phyloP scores from a whole-genome alignment of 2,329 filamentous ascomycete genomes.

The Emydomyces testavorans region DNA sequence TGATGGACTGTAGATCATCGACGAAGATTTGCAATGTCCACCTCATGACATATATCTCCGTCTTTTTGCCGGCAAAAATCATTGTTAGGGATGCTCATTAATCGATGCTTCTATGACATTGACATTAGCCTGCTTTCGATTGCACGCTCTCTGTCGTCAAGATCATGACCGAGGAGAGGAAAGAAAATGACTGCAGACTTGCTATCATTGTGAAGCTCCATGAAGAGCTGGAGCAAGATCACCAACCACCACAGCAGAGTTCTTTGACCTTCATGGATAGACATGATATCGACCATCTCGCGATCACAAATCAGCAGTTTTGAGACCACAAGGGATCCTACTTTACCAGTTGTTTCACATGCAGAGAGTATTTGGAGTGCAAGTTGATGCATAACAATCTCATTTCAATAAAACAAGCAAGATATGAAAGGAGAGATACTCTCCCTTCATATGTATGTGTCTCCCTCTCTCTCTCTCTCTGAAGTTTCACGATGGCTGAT shows the following conservation, averaged over 20 bases:
- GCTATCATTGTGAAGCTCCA: neutral
- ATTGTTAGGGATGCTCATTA: neutral
- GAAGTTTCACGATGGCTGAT: neutral
- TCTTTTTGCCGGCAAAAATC: neutral
- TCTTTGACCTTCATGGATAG: constrained; percentile 5
- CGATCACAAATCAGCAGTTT: neutral
- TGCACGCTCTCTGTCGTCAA: constrained; percentile 1
- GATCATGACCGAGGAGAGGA: neutral
- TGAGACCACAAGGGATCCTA: neutral
- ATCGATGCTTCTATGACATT: neutral
- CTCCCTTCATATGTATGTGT: neutral
- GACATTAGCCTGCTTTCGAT: constrained; percentile 1
- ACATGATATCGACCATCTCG: neutral
- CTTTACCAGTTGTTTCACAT: neutral
- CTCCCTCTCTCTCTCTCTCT: neutral
- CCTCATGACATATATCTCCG: neutral
- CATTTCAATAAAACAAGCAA: neutral
- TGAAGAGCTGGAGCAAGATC: neutral
- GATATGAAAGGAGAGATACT: neutral
- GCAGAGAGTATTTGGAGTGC: neutral
- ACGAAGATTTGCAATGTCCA: neutral
- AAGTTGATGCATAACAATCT: neutral
- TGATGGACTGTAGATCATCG: constrained; percentile 2
- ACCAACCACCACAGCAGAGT: neutral
- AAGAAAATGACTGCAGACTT: constrained; percentile 1